Percentiles rank a stretch among this genome's conserved stretches.
phyloP scores from a whole-genome alignment of 2,329 filamentous ascomycete species.

The Pseudofabraea citricarpa region DNA sequence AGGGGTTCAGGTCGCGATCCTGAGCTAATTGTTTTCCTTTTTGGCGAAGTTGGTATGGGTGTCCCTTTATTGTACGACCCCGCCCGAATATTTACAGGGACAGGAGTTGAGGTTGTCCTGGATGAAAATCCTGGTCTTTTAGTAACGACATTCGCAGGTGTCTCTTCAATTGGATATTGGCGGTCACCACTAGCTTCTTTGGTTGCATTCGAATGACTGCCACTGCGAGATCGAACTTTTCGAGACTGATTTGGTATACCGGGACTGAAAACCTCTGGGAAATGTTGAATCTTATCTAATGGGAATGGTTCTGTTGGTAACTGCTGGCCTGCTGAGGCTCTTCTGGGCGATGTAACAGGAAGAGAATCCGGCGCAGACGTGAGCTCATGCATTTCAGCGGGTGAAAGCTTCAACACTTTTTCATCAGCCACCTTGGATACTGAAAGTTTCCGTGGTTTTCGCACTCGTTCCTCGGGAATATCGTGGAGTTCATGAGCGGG shows the following conservation, averaged over 20 bases:
- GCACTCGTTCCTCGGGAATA: conserved; percentile 23
- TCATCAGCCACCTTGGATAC: conserved; percentile 25
- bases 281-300: conserved; percentile 12
- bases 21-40: conserved; percentile 17
- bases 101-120: conserved; percentile 21
- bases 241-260: conserved; percentile 11
- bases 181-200: conserved; percentile 12
- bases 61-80: conserved; percentile 17
- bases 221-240: conserved; percentile 6
- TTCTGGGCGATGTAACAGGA: conserved; percentile 43
- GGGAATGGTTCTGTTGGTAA: conserved; percentile 28
- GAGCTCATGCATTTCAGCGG: conserved; percentile 54
- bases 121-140: conserved; percentile 21
- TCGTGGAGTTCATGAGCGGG: conserved; percentile 21
- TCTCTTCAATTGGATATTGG: conserved; percentile 10
- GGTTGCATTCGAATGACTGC: conserved; percentile 9
- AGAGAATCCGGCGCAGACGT: conserved; percentile 53
- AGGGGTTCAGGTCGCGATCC: conserved; percentile 19
- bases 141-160: conserved; percentile 8
- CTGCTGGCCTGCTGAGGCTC: conserved; percentile 17
- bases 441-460: conserved; percentile 18
- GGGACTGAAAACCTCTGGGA: conserved; percentile 12
- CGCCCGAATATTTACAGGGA: conserved; percentile 13
- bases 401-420: conserved; percentile 49
- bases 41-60: conserved; percentile 20